A percentile compares a stretch with the other conserved stretches of the same genome.
Conservation (phyloP, 352 stramenopile species). For the Plasmopara muralis region DNA sequence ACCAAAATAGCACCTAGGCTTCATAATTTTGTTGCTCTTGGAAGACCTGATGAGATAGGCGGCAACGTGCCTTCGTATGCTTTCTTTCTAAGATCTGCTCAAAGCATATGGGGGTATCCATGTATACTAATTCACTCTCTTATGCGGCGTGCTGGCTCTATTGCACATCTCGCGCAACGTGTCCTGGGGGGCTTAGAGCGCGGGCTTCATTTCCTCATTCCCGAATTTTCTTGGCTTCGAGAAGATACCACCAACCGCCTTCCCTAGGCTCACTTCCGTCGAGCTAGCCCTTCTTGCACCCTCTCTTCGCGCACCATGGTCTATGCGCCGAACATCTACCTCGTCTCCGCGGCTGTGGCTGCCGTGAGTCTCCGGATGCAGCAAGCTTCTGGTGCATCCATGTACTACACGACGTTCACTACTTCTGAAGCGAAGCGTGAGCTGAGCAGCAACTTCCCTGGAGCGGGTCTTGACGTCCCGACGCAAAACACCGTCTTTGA, state of each 20-base stretch:
- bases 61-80: no score
- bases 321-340: constrained; percentile 19
- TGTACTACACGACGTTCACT: constrained; percentile 14
- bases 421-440: constrained; percentile 4
- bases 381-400: constrained; percentile 12
- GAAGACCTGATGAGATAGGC: no score
- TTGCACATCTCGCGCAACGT: no score
- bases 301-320: constrained; percentile 10
- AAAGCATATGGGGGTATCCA: no score
- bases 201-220: constrained; percentile 4
- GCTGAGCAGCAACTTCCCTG: constrained; percentile 12
- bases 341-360: constrained; percentile 20
- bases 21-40: no score
- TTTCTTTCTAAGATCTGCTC: no score
- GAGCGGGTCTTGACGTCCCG: constrained; percentile 6
- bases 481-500: constrained; percentile 10
- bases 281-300: no score
- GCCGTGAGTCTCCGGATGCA: constrained; percentile 20
- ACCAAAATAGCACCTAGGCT: no score
- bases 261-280: no score
- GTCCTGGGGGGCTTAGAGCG: no score
- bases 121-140: no score
- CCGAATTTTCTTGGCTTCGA: constrained; percentile 21
- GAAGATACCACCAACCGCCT: constrained; percentile 5
- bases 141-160: no score